Evolutionary conservation across 371 early-diverging fungal species (phyloP).

Genomic region (Mucor lusitanicus): DNA sequence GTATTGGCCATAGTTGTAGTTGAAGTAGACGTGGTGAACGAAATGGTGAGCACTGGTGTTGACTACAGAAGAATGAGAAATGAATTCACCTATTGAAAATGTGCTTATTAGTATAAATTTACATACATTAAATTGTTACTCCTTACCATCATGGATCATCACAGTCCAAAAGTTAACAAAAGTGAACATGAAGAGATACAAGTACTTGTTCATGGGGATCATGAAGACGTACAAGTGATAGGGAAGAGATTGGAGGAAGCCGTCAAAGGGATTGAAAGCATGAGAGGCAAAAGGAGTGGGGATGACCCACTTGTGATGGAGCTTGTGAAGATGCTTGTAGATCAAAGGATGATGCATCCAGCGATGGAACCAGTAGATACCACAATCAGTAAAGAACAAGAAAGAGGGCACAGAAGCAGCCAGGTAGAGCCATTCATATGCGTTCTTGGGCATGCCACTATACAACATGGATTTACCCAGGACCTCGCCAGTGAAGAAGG

Average conservation of each 20-base stretch:
- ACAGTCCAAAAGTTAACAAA: constrained; percentile 96
- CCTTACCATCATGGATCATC: constrained; percentile 93
- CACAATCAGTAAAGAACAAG: constrained; percentile 89
- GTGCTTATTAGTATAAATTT: background rate
- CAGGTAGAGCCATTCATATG: constrained; percentile 63
- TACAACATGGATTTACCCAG: constrained; percentile 83
- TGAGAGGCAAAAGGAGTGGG: constrained; percentile 95
- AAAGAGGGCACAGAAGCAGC: constrained; percentile 68
- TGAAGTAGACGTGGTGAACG: constrained; percentile 95
- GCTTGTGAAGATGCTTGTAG: constrained; percentile 87
- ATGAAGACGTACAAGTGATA: constrained; percentile 89
- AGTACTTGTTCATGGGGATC: constrained; percentile 88
- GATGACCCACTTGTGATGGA: constrained; percentile 66
- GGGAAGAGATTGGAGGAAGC: constrained; percentile 92
- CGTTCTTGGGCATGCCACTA: constrained; percentile 46
- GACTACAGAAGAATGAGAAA: constrained; percentile 58
- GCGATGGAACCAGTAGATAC: constrained; percentile 95
- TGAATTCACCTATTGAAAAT: constrained; percentile 54
- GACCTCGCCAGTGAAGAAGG: constrained; percentile 90
- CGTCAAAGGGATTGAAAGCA: constrained; percentile 95
- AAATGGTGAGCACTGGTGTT: constrained; percentile 95
- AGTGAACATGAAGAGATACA: constrained; percentile 84
- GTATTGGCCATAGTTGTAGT: constrained; percentile 98
- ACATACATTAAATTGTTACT: background rate
- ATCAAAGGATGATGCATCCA: constrained; percentile 84